Percentiles rank a stretch among this genome's conserved stretches.
phyloP scores from a whole-genome alignment of 176 grass and related monocot genomes.

The Phyllostachys edulis region DNA sequence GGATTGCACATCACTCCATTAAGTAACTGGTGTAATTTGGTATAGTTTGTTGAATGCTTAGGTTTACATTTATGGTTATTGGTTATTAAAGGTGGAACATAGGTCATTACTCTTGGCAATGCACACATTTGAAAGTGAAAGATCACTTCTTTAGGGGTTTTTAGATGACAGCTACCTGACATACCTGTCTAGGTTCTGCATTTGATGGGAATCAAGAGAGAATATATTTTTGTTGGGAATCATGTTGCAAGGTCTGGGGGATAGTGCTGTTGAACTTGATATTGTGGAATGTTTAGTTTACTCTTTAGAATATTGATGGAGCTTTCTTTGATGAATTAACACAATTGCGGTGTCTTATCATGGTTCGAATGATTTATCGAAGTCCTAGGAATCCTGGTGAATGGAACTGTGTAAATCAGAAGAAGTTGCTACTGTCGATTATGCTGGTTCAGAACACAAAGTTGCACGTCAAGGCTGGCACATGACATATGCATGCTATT shows the following conservation, averaged over 20 bases:
- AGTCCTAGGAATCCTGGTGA: neutral
- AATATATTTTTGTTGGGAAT: constrained; percentile 25
- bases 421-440: neutral
- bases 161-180: neutral
- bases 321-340: constrained; percentile 10
- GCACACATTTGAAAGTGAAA: neutral
- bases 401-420: constrained; percentile 3
- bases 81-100: neutral
- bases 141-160: constrained; percentile 13
- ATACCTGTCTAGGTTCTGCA: neutral
- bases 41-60: neutral
- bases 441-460: constrained; percentile 16
- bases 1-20: too few species aligned
- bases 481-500: neutral
- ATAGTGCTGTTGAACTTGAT: constrained; percentile 19
- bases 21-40: neutral
- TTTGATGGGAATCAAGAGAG: neutral
- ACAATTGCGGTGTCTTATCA: neutral
- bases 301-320: neutral
- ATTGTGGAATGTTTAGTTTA: constrained; percentile 21
- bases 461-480: neutral
- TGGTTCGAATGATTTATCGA: neutral
- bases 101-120: neutral
- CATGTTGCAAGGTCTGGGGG: neutral
- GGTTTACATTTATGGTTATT: neutral